Percentiles rank a stretch among this genome's conserved stretches.
Evolutionary conservation across 176 grass and related monocot species (phyloP).

Genomic region (Bonia amplexicaulis): DNA sequence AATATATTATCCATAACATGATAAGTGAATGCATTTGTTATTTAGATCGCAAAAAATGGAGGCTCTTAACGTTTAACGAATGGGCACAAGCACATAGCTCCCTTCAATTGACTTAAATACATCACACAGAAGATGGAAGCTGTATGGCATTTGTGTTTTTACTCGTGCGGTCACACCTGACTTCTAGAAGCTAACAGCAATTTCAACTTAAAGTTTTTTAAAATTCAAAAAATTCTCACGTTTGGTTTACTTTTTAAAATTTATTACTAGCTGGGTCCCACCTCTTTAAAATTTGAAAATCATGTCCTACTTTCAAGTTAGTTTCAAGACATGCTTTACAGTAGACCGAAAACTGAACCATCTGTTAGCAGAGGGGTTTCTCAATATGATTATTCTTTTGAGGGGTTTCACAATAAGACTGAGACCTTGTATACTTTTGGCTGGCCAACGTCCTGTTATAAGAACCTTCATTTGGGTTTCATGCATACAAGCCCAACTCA

Average conservation of each 20-base stretch:
- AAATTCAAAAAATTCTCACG: neutral
- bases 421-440: neutral
- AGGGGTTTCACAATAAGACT: neutral
- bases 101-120: neutral
- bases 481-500: neutral
- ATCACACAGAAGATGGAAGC: neutral
- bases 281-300: neutral
- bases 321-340: neutral
- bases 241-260: no score
- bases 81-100: neutral
- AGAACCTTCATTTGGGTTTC: neutral
- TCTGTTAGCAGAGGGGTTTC: neutral
- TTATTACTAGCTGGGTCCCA: no score
- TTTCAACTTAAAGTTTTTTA: no score
- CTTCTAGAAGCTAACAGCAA: neutral
- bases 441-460: neutral
- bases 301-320: neutral
- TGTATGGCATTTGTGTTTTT: neutral
- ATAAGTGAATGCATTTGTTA: conserved; percentile 8
- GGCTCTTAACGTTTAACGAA: neutral
- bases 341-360: neutral
- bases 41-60: neutral
- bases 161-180: no score
- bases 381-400: neutral
- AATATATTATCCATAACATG: conserved; percentile 28